Evolutionary conservation across 179 eudicot species (phyloP).

Genomic region (Amaranthus tricolor): DNA sequence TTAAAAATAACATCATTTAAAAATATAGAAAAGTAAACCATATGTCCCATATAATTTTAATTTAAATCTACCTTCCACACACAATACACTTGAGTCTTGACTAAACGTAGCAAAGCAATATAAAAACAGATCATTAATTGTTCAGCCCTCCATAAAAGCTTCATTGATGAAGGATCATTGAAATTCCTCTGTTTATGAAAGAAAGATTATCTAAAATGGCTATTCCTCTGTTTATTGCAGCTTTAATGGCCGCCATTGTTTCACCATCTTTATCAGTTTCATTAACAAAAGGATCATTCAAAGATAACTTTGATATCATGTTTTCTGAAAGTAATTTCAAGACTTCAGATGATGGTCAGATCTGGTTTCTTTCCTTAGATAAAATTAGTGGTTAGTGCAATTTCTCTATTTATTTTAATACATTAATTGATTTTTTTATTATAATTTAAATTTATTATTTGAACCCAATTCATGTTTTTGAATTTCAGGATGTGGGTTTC

Average conservation of each 20-base stretch:
- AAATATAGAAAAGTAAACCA: slow-evolving; percentile 7
- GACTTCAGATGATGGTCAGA: slow-evolving; percentile 77
- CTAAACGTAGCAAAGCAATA: slow-evolving; percentile 12
- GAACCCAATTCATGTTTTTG: background rate
- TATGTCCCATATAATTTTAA: no score
- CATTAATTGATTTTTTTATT: background rate
- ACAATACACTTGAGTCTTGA: background rate
- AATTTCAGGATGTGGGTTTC: slow-evolving; percentile 83
- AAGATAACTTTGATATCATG: slow-evolving; percentile 60
- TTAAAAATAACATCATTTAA: background rate
- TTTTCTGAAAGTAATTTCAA: slow-evolving; percentile 72
- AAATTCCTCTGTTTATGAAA: slow-evolving; percentile 28
- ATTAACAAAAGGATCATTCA: slow-evolving; percentile 40
- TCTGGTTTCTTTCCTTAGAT: slow-evolving; percentile 79
- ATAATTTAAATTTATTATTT: background rate
- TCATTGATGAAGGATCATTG: background rate
- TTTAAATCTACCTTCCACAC: slow-evolving; percentile 13
- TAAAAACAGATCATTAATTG: slow-evolving; percentile 34
- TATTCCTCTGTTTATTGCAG: slow-evolving; percentile 31
- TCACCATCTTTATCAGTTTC: slow-evolving; percentile 41
- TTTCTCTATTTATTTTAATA: background rate
- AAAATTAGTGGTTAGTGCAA: slow-evolving; percentile 49
- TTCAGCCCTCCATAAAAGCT: slow-evolving; percentile 7
- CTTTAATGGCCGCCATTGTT: slow-evolving; percentile 32
- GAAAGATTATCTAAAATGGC: slow-evolving; percentile 33